Conservation (phyloP, 1,284 basidiomycete genomes). For the Peniophora sp. region DNA sequence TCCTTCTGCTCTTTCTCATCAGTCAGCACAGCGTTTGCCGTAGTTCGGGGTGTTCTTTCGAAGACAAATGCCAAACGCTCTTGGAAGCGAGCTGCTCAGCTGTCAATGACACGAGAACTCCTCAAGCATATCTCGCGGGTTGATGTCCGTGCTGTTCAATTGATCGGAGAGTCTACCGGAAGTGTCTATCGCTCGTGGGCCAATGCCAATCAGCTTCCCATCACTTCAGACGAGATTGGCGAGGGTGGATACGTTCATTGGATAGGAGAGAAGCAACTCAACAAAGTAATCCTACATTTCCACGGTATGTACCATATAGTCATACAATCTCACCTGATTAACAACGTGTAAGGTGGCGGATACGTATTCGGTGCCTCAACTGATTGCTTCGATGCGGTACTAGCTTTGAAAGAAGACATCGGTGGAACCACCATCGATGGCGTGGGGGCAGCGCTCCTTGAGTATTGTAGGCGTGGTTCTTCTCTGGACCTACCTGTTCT, state of each 20-base stretch:
- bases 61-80: slow-evolving; percentile 5
- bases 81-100: slow-evolving; percentile 2
- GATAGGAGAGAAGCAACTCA: slow-evolving; percentile 6
- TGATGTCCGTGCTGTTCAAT: not conserved
- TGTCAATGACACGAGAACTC: slow-evolving; percentile 3
- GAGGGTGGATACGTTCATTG: slow-evolving; percentile 9
- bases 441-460: slow-evolving; percentile 3
- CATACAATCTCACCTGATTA: not conserved
- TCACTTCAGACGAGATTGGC: slow-evolving; percentile 3
- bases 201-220: not conserved
- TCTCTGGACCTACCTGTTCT: not conserved
- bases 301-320: slow-evolving; percentile 3
- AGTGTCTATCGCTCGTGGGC: slow-evolving; percentile 4
- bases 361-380: not conserved
- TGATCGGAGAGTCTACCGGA: slow-evolving; percentile 1
- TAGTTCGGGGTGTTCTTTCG: slow-evolving; percentile 4
- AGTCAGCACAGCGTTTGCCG: slow-evolving; percentile 8
- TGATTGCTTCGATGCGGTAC: slow-evolving; percentile 1
- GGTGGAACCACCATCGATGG: not conserved
- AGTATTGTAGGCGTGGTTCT: slow-evolving; percentile 9
- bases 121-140: slow-evolving; percentile 1
- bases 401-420: not conserved
- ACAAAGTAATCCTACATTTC: slow-evolving; percentile 6
- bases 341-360: slow-evolving; percentile 5
- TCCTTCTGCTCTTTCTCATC: no score